These are phyloP conservation scores for barley (Hordeum vulgare) DNA, from an alignment of 176 grass and related monocot species.

Conservation along the genomic window DNA sequence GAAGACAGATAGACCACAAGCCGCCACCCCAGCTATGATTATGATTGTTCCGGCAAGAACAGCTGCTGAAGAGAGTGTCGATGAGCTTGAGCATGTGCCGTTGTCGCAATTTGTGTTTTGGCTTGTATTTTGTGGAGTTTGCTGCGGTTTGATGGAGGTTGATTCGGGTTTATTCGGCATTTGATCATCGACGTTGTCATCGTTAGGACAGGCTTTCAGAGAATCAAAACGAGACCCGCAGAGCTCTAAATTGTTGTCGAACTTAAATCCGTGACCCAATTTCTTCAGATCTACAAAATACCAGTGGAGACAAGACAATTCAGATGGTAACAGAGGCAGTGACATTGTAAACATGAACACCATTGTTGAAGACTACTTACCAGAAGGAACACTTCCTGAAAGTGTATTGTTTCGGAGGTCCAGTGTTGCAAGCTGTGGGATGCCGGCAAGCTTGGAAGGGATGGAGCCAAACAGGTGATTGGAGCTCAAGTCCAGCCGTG, in stretches of 20 bases:
- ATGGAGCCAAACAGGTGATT: conserved; percentile 77
- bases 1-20: conserved; percentile 41
- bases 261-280: conserved; percentile 48
- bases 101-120: conserved; percentile 13
- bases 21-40: conserved; percentile 31
- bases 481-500: conserved; percentile 75
- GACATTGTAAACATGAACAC: background rate
- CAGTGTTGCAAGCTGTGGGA: conserved; percentile 39
- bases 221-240: conserved; percentile 58
- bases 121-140: conserved; percentile 36
- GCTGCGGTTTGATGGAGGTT: conserved; percentile 35
- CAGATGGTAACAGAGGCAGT: background rate
- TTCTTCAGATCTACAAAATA: conserved; percentile 53
- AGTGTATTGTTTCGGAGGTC: conserved; percentile 69
- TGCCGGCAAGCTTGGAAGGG: conserved; percentile 54
- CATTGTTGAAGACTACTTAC: conserved; percentile 24
- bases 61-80: conserved; percentile 32
- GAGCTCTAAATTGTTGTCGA: conserved; percentile 60
- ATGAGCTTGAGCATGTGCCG: conserved; percentile 17
- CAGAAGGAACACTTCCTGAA: conserved; percentile 71
- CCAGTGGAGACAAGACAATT: background rate
- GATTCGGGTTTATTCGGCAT: conserved; percentile 73
- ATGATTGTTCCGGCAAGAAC: conserved; percentile 45
- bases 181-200: conserved; percentile 14
- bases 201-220: conserved; percentile 37